Evolutionary conservation across 768 basidiomycete species (phyloP), one percentile per base, ranked within the genome.

Genomic region (Vishniacozyma victoriae): DNA sequence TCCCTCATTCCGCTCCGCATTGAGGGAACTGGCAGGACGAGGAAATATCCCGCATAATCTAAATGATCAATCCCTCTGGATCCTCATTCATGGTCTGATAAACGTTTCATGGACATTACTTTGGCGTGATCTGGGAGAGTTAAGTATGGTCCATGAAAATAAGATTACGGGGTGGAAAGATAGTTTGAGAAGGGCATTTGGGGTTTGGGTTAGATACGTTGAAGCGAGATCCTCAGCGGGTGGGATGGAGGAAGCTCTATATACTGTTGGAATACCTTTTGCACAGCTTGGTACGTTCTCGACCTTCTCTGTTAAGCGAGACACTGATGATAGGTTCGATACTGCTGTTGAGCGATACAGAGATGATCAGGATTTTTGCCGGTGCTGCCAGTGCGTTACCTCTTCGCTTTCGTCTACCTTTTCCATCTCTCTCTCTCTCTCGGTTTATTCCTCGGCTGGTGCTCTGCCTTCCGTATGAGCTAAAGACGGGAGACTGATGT

Each of bases 141-240:
- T 56, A 20, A 47, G 50, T 5, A 56, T 56, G 54, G 41, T 56
- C 13, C 50, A 50, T 19, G 54, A 52, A 9, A 47, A 35, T 25
- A 56, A 46, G 22, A 48, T 56, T 16, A 40, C 36, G 7, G 24
- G 23, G 26, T 56, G 54, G 54, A 56, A 56, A 26, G 49, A 50
- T 20, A 47, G 45, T 13, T 40, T 51, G 5, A 19, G 54, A 19
- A 27, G 33, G 16, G 45, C 49, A 6, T 56, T 56, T 20, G 40
- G 41, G 12, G 35, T 35, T n/a, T 56, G 54, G 54, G 20, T 35
- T 33, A 20, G 19, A 20, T 36, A 56, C 35, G 35, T 56, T 11
- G 50, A 42, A 15, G 16, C 20, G 13, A n/a, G n/a, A n/a, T n/a
- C n/a, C n/a, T n/a, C n/a, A n/a, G n/a, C n/a, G n/a, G n/a, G n/a